Percentiles rank a stretch among this genome's conserved stretches.
Evolutionary conservation across 2,329 filamentous ascomycete genomes (phyloP).

Genomic region (Cladophialophora carrionii): DNA sequence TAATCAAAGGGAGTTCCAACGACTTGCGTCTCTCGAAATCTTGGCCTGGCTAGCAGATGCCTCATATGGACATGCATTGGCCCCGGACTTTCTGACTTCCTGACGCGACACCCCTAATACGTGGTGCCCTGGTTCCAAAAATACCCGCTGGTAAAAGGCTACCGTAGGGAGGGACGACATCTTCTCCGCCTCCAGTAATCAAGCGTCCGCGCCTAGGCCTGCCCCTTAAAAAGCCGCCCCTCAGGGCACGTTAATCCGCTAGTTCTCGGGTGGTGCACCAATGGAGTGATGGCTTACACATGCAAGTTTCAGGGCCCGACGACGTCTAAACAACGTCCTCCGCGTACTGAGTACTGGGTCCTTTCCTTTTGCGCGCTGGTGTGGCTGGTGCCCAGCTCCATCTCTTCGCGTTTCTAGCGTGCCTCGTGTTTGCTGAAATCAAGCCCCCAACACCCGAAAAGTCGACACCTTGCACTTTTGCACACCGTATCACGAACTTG

Average conservation of each 20-base stretch:
- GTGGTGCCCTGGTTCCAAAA: constrained; percentile 22
- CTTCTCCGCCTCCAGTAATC: constrained; percentile 2
- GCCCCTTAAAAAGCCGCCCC: constrained; percentile 7
- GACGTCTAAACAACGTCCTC: constrained; percentile 3
- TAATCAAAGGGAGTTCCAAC: constrained; percentile 4
- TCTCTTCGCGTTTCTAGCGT: constrained; percentile 18
- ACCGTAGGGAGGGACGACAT: background rate
- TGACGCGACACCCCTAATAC: constrained; percentile 14
- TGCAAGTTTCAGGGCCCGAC: constrained; percentile 17
- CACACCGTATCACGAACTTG: constrained; percentile 20
- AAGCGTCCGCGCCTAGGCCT: constrained; percentile 6
- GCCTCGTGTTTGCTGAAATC: constrained; percentile 4
- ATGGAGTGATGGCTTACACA: constrained; percentile 4
- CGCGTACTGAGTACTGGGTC: background rate
- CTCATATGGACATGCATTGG: constrained; percentile 14
- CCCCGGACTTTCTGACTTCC: constrained; percentile 15
- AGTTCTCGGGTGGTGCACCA: constrained; percentile 16
- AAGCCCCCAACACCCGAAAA: constrained; percentile 14
- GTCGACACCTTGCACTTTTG: constrained; percentile 17
- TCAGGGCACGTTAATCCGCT: constrained; percentile 15
- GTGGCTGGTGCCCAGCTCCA: constrained; percentile 8
- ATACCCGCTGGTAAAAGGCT: constrained; percentile 20
- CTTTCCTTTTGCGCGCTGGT: background rate
- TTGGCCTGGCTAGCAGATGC: background rate
- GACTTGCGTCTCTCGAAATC: background rate